These are phyloP conservation scores for Liquidambar formosana DNA, from an alignment of 164 flowering plant species.

Conservation along the genomic window DNA sequence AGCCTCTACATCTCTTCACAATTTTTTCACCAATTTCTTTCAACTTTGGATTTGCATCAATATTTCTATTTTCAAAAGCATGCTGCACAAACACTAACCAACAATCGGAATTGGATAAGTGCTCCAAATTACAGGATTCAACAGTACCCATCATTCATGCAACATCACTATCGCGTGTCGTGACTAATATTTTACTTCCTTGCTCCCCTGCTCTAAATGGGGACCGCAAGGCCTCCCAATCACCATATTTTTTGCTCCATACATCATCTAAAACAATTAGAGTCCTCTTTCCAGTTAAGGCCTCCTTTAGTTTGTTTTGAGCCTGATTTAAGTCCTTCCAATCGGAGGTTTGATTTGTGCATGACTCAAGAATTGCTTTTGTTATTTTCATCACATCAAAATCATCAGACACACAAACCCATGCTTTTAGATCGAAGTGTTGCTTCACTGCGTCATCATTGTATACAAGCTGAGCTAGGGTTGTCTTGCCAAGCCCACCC, in stretches of 20 bases:
- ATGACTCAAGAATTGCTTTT: background rate
- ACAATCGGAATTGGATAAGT: constrained; percentile 21
- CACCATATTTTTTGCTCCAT: no score
- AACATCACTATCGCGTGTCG: constrained; percentile 26
- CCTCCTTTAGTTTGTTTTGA: no score
- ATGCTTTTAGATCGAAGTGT: no score
- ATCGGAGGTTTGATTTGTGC: background rate
- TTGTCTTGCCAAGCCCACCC: constrained; percentile 38
- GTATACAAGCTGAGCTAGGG: constrained; percentile 29
- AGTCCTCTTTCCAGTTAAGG: constrained; percentile 16
- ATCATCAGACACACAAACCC: constrained; percentile 26
- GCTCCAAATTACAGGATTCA: background rate
- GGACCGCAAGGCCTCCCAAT: constrained; percentile 23
- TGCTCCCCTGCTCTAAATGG: constrained; percentile 19
- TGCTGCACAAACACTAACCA: constrained; percentile 25
- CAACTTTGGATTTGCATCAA: no score
- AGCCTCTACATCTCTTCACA: constrained; percentile 35
- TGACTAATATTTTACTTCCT: constrained; percentile 34
- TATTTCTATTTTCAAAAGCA: constrained; percentile 16
- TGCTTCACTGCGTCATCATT: no score
- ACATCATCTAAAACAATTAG: constrained; percentile 29
- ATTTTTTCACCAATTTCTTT: no score
- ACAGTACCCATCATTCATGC: constrained; percentile 12
- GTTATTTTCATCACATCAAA: constrained; percentile 20
- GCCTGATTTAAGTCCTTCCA: no score